Base-by-base conservation (phyloP, 257 asterid species). In the Pogostemon cablin region DNA sequence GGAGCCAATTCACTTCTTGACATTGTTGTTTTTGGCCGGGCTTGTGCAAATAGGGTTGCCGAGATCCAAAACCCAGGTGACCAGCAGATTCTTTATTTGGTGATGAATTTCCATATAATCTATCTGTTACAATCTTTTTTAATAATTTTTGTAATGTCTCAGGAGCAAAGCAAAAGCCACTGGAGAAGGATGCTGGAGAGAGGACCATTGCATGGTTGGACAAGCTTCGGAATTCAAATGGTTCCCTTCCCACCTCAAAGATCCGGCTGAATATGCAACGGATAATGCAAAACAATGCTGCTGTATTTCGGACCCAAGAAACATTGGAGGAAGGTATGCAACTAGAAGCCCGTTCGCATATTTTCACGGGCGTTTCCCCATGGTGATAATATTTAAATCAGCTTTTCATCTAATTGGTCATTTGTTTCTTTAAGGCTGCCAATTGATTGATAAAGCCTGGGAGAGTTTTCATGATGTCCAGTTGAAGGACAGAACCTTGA, bases 1-100 rank as follows among this genome's bases (percentile, higher is more conserved):
- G 99, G 99, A 75, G 97, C 99, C 61, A 93, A 93, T 83, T 93
- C 99, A 61, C 99, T 93, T 77, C 95, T 93, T 9, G 98, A 93
- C 80, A 91, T 93, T 84, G 97, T 93, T 66, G 99, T 93, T 53
- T 93, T 93, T 81, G 99, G 99, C 8, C 91, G 99, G 67, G 98
- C 99, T 64, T 89, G 96, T 83, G 99, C 97, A 55, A 91, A 91
- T 74, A 84, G 96, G 83, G 99, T 91, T 67, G 96, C 99, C 1
- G 97, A 93, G 84, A 87, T 91, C 79, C 85, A 56, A 60, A 83
- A 57, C 49, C 97, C 99, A 65, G 99, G 99, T 93, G 66, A 60
- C 46, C 15, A 42, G n/a, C 20, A 69, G 35, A 32, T 58, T 38
- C 10, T 64, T 3, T 10, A 61, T 42, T 44, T 57, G 48, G 52